These are phyloP conservation scores for Planoprotostelium fungivorum DNA, from an alignment of 78 protist genomes.

Conservation along the genomic window DNA sequence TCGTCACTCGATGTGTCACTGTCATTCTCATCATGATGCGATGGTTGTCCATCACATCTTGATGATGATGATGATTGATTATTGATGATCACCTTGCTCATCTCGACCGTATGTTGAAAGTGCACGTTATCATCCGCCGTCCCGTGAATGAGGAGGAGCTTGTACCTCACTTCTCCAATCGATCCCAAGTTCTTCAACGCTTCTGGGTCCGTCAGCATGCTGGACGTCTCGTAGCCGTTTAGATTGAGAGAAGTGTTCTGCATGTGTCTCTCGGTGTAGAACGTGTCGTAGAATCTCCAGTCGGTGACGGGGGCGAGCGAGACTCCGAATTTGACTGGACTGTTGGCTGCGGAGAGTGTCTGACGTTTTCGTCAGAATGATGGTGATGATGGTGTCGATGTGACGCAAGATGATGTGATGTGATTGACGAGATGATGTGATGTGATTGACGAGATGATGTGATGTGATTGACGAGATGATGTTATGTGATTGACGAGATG, in stretches of 20 bases:
- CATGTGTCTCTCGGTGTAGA: conserved; percentile 4
- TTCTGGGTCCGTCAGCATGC: background rate
- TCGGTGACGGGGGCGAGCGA: conserved; percentile 6
- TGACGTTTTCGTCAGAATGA: too few relatives aligned
- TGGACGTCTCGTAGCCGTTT: background rate
- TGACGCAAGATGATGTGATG: too few relatives aligned
- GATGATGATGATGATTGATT: background rate
- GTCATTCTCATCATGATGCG: too few relatives aligned
- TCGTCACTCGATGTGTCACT: too few relatives aligned
- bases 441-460: too few relatives aligned
- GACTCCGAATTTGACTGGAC: background rate
- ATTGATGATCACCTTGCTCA: background rate
- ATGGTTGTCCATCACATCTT: too few relatives aligned
- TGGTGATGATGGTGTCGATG: too few relatives aligned
- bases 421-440: too few relatives aligned
- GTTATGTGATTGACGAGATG: too few relatives aligned
- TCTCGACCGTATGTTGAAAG: background rate
- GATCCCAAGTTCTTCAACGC: background rate
- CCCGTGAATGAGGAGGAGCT: conserved; percentile 1
- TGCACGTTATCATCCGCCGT: conserved; percentile 10
- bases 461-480: too few relatives aligned
- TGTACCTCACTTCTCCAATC: background rate
- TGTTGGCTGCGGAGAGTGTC: background rate
- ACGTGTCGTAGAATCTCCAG: conserved; percentile 3
- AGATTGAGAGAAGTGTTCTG: background rate